Conservation (phyloP, 177 flowering plant species). For the Telopea speciosissima region DNA sequence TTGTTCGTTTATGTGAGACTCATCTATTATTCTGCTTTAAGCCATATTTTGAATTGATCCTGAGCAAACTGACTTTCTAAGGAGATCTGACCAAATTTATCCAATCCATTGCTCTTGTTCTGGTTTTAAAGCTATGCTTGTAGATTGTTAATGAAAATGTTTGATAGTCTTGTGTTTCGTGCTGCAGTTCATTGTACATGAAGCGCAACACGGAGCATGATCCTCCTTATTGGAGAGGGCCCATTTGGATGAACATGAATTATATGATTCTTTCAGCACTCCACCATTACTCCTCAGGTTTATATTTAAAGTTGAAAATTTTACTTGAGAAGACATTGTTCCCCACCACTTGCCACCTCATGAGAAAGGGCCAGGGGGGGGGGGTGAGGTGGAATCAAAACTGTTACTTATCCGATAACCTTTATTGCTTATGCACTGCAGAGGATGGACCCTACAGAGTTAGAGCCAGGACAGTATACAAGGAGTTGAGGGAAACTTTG, state of each 20-base stretch:
- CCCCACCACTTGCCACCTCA: no score
- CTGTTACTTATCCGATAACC: no score
- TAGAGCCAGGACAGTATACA: conserved; percentile 51
- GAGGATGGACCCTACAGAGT: conserved; percentile 70
- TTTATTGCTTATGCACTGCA: conserved; percentile 15
- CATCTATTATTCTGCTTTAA: background rate
- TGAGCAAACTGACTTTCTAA: background rate
- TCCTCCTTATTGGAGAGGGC: conserved; percentile 97
- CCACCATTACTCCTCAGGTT: conserved; percentile 76
- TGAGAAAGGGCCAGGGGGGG: no score
- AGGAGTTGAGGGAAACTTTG: conserved; percentile 64
- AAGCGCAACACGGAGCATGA: conserved; percentile 96
- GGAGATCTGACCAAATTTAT: no score
- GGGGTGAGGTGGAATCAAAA: no score
- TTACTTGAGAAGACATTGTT: no score
- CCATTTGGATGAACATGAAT: conserved; percentile 97
- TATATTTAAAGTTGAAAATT: background rate
- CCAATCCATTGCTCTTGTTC: no score
- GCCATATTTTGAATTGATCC: background rate
- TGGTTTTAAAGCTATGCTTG: background rate
- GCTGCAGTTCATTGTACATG: conserved; percentile 81
- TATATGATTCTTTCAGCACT: conserved; percentile 92
- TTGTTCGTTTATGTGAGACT: background rate
- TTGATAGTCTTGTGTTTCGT: conserved; percentile 3
- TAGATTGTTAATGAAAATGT: background rate